phyloP scores from a whole-genome alignment of 164 flowering plant genomes.

The Chloranthus sessilifolius region DNA sequence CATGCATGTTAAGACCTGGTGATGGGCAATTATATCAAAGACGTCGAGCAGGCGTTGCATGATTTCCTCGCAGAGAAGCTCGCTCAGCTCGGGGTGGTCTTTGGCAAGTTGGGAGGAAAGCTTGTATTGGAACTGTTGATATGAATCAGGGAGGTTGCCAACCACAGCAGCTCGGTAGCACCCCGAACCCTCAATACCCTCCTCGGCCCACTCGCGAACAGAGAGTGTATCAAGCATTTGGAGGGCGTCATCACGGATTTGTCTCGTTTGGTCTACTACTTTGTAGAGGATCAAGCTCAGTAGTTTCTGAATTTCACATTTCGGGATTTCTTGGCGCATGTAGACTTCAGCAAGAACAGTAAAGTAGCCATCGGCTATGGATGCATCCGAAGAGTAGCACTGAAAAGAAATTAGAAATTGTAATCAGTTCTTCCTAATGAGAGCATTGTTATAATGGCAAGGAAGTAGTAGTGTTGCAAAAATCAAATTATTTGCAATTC shows the following conservation, averaged over 20 bases:
- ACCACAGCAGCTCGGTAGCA: conserved; percentile 96
- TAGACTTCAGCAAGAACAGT: conserved; percentile 98
- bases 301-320: conserved; percentile 94
- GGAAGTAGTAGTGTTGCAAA: too few relatives aligned
- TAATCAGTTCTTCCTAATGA: too few relatives aligned
- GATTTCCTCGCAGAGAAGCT: conserved; percentile 95
- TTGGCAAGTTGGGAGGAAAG: conserved; percentile 95
- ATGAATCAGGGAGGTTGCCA: conserved; percentile 97
- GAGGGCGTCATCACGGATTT: conserved; percentile 97
- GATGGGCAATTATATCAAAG: conserved; percentile 97
- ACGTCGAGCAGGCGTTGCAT: conserved; percentile 99
- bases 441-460: too few relatives aligned
- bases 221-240: conserved; percentile 99
- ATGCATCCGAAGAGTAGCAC: conserved; percentile 97
- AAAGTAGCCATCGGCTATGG: conserved; percentile 98
- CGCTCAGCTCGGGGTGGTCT: conserved; percentile 97
- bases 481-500: too few relatives aligned
- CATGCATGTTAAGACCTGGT: conserved; percentile 98
- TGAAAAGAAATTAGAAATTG: conserved; percentile 18
- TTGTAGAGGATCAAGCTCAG: conserved; percentile 95
- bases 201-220: conserved; percentile 96
- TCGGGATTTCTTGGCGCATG: conserved; percentile 98
- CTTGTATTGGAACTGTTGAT: conserved; percentile 98
- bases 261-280: conserved; percentile 92
- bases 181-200: conserved; percentile 74